A percentile compares a stretch with the other conserved stretches of the same genome.
Conservation (phyloP, 208 protist genomes). For the Leishmania tarentolae region DNA sequence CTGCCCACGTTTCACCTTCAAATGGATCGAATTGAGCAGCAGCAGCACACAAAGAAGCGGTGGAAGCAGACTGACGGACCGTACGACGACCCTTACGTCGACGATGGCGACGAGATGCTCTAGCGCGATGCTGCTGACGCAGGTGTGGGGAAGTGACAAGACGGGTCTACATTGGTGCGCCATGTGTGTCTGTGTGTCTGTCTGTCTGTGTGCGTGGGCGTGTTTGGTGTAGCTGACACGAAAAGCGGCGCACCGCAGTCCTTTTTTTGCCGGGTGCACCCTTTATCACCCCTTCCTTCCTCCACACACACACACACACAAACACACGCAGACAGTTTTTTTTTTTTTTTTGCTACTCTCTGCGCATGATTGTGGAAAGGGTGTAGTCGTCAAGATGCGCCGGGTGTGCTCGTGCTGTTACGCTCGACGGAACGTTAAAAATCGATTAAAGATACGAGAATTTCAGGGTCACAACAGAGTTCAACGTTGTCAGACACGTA, state of each 20-base stretch:
- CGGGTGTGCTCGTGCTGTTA: neutral
- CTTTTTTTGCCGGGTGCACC: neutral
- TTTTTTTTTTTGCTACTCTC: neutral
- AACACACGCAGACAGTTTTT: neutral
- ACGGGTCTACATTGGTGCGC: neutral
- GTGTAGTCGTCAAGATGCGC: neutral
- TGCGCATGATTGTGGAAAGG: neutral
- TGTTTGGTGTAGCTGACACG: neutral
- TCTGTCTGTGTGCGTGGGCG: too few relatives aligned
- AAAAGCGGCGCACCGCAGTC: neutral
- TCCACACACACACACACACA: neutral
- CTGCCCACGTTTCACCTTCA: constrained; percentile 89
- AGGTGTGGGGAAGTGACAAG: neutral
- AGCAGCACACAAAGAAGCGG: constrained; percentile 36
- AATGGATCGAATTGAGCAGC: constrained; percentile 38
- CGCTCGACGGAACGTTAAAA: neutral
- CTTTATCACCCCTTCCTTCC: neutral
- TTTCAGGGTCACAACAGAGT: neutral
- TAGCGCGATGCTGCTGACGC: neutral
- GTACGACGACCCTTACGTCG: constrained; percentile 21
- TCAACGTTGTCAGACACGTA: neutral
- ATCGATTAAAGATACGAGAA: neutral
- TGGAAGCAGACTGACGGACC: constrained; percentile 20
- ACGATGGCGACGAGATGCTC: constrained; percentile 33
- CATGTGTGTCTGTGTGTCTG: neutral